These are phyloP conservation scores for Trichoderma brevicompactum DNA, from an alignment of 2,329 filamentous ascomycete genomes.

Conservation along the genomic window DNA sequence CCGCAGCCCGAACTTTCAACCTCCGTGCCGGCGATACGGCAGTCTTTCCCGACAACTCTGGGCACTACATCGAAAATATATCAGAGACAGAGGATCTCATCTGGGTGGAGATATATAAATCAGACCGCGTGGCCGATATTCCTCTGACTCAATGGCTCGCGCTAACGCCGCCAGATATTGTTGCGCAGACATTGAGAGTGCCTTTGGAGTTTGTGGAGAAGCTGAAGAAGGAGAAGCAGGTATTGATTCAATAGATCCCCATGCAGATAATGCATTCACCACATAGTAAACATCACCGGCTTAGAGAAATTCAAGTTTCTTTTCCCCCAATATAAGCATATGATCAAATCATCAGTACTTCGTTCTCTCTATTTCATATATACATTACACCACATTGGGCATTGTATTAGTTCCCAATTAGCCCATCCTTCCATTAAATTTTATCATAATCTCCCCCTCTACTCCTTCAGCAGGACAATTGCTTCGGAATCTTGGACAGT, in stretches of 20 bases:
- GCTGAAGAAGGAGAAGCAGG: constrained; percentile 67
- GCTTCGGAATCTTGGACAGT: constrained; percentile 32
- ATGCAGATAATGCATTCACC: background rate
- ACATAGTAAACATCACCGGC: rapidly evolving
- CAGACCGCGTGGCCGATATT: constrained; percentile 68
- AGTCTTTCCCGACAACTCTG: constrained; percentile 68
- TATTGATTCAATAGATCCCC: constrained; percentile 43
- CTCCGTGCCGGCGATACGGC: constrained; percentile 70
- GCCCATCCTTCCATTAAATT: background rate
- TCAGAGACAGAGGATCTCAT: constrained; percentile 65
- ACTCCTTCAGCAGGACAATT: constrained; percentile 30
- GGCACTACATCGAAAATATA: constrained; percentile 73
- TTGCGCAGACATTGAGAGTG: constrained; percentile 63
- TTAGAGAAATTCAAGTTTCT: background rate
- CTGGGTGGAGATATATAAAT: constrained; percentile 73
- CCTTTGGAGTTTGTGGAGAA: constrained; percentile 59
- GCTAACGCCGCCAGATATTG: constrained; percentile 65
- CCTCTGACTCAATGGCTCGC: constrained; percentile 71
- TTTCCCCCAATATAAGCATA: background rate
- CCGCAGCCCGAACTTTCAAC: constrained; percentile 67
- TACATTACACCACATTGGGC: background rate
- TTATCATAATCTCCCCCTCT: background rate
- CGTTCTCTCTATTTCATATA: background rate
- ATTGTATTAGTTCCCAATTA: background rate
- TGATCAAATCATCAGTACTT: background rate